Evolutionary conservation across 2,329 filamentous ascomycete genomes (phyloP), one percentile per base, ranked within the genome.

Genomic region (Colletotrichum ledebouriae): DNA sequence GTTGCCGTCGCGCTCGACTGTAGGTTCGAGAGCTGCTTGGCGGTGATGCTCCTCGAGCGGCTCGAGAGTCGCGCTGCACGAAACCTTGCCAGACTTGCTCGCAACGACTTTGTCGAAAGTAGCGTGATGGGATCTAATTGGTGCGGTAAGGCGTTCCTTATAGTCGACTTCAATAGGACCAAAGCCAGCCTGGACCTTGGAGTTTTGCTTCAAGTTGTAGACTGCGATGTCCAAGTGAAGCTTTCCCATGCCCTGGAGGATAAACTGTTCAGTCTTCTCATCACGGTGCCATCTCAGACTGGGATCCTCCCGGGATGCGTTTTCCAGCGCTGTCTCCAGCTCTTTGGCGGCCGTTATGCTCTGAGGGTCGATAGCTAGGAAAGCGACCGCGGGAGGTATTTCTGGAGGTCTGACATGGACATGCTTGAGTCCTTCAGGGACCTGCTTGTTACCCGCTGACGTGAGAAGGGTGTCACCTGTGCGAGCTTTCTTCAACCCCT

Each of bases 91-190:
- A 49, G 87, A 83, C 75, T 94, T 95, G 50, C 94, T 92, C 6
- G 92, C 93, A 20, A 98, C 88, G 4, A 92, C 89, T 49, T 90
- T 91, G 73, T 98, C 94, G 75, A 94, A 94, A 4, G 89, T 81
- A 59, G 87, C 86, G 25, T 86, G 87, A 42, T 90, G 85, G 0
- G 87, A 80, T 0, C 77, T 76, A 0, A 90, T 90, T 0, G 85
- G 74, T 3, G 83, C 82, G 0, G 89, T 87, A 10, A 96, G 82
- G 55, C 90, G 91, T 80, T 99, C 96, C 62, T 97, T 91, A 80
- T 98, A 99, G 72, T 97, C 94, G 69, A 99, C 97, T 74, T 97
- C 93, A 70, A 99, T 97, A 60, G 90, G 90, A 12, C 95, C 94
- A 83, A 97, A 97, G 82, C 90, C 70, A 85, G 94, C 86, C 89